Evolutionary conservation across 495 filamentous ascomycete species (phyloP).

Genomic region (Podospora pseudoanserina): DNA sequence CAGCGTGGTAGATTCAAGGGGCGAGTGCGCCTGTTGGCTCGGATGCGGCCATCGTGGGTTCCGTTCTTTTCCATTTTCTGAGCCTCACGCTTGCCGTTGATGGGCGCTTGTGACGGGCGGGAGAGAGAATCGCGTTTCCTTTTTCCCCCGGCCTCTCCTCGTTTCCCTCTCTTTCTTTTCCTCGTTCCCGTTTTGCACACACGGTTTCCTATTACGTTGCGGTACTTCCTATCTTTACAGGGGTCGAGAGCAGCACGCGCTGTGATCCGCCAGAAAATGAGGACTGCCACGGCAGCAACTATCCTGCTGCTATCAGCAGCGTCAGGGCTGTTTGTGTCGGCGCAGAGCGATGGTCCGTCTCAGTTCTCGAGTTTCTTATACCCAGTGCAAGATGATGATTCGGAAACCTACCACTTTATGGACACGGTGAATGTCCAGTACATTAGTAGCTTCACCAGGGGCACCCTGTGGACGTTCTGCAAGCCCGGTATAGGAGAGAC

Average conservation of each 20-base stretch:
- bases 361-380: background rate
- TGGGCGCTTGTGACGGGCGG: too few relatives aligned
- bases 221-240: background rate
- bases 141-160: background rate
- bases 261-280: background rate
- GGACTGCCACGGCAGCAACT: background rate
- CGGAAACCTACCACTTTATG: conserved; percentile 8
- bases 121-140: background rate
- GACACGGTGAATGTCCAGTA: conserved; percentile 18
- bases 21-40: too few relatives aligned
- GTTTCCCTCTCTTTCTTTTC: background rate
- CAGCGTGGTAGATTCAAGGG: too few relatives aligned
- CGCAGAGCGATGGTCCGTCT: background rate
- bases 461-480: conserved; percentile 9
- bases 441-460: background rate
- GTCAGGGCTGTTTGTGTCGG: background rate
- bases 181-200: background rate
- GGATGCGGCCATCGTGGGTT: too few relatives aligned
- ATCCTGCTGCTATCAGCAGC: background rate
- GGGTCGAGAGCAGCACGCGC: background rate
- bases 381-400: background rate
- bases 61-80: too few relatives aligned
- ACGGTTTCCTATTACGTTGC: background rate
- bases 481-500: conserved; percentile 2
- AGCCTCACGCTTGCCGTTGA: too few relatives aligned